Conservation (phyloP, 805 yeast species). For the Blastobotrys mokoenaii region DNA sequence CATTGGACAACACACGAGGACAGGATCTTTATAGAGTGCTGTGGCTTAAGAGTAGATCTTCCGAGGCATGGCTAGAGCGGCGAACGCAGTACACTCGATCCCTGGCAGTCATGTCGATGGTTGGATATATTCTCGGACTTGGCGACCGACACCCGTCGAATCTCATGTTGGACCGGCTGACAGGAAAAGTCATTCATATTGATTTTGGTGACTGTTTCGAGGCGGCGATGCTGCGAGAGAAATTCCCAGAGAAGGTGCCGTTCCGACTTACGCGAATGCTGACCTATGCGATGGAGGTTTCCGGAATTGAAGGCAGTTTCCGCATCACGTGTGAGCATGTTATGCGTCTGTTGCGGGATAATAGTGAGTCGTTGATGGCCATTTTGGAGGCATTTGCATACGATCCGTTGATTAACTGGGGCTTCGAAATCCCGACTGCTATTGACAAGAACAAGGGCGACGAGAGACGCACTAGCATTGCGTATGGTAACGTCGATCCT, state of each 20-base stretch:
- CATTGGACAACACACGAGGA: conserved; percentile 90
- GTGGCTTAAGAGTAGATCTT: conserved; percentile 92
- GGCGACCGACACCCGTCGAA: conserved; percentile 99
- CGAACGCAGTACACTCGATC: conserved; percentile 95
- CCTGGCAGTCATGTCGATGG: conserved; percentile 98
- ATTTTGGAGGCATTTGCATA: conserved; percentile 96
- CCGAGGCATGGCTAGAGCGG: conserved; percentile 97
- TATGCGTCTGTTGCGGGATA: conserved; percentile 87
- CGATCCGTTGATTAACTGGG: conserved; percentile 98
- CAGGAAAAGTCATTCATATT: conserved; percentile 94
- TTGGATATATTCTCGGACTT: conserved; percentile 89
- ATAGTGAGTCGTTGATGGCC: conserved; percentile 95
- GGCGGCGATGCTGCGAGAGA: conserved; percentile 92
- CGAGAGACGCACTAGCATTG: conserved; percentile 14
- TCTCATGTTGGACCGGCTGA: conserved; percentile 84
- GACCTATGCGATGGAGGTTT: conserved; percentile 97
- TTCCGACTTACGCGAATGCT: conserved; percentile 94
- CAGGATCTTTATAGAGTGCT: conserved; percentile 91
- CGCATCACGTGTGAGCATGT: conserved; percentile 95
- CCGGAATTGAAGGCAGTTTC: conserved; percentile 97
- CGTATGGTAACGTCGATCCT: conserved; percentile 40
- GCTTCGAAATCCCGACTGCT: conserved; percentile 81
- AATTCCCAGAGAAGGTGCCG: conserved; percentile 97
- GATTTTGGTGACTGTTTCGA: conserved; percentile 99
- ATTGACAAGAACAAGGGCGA: conserved; percentile 6